Conservation (phyloP, 148 eudicot genomes). For the Salicornia ramosissima region DNA sequence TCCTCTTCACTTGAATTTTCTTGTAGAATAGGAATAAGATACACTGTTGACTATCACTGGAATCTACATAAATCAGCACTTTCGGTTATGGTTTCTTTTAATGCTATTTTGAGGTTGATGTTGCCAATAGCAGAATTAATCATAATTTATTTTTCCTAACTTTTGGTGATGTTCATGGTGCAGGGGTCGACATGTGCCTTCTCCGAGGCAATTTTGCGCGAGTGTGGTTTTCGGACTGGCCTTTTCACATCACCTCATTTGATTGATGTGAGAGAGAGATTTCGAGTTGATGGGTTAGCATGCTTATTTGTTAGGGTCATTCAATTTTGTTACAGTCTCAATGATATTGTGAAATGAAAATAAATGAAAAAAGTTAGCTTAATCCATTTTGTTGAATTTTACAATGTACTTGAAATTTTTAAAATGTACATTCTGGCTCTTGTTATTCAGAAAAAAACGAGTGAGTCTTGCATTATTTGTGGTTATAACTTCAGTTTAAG, state of each 20-base stretch:
- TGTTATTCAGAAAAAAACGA: too few relatives aligned
- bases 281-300: constrained; percentile 83
- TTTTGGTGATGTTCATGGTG: constrained; percentile 22
- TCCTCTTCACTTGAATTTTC: not conserved
- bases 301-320: constrained; percentile 2
- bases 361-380: too few relatives aligned
- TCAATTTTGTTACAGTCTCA: not conserved
- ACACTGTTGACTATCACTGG: not conserved
- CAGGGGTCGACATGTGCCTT: constrained; percentile 94
- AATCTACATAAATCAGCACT: not conserved
- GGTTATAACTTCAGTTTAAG: not conserved
- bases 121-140: not conserved
- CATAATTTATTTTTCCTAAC: not conserved
- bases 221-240: constrained; percentile 85
- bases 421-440: not conserved
- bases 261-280: constrained; percentile 88
- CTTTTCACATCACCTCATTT: constrained; percentile 93
- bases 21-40: not conserved
- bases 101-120: not conserved
- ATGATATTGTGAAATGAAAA: not conserved
- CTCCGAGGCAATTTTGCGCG: constrained; percentile 79
- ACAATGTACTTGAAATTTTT: not conserved
- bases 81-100: not conserved
- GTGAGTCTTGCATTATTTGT: not conserved
- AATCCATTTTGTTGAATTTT: not conserved